Evolutionary conservation across 768 basidiomycete species (phyloP).

Genomic region (Cyathus striatus): DNA sequence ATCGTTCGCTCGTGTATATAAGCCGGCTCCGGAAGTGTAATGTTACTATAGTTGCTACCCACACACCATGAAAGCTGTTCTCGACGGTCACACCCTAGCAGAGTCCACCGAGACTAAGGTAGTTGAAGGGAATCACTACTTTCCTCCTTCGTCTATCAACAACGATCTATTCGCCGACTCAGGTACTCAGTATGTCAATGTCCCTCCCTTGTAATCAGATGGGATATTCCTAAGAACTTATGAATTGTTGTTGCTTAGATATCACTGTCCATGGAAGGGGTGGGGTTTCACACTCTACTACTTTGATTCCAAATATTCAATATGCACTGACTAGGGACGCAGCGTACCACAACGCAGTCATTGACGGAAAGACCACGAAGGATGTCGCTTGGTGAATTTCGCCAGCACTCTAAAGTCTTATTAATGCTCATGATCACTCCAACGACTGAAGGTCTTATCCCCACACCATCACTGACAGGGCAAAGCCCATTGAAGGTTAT

Average conservation of each 20-base stretch:
- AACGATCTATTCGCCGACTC: constrained; percentile 44
- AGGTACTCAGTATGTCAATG: constrained; percentile 28
- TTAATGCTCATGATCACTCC: not conserved
- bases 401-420: not conserved
- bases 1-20: no score
- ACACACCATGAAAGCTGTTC: constrained; percentile 33
- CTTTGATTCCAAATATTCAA: not conserved
- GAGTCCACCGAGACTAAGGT: constrained; percentile 48
- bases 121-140: constrained; percentile 72
- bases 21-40: no score
- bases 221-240: not conserved
- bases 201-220: not conserved
- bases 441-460: constrained; percentile 62
- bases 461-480: constrained; percentile 42
- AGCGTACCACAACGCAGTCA: constrained; percentile 55
- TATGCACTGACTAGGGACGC: constrained; percentile 38
- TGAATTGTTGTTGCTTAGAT: constrained; percentile 25
- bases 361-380: constrained; percentile 41
- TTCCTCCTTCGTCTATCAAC: constrained; percentile 54
- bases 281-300: constrained; percentile 15
- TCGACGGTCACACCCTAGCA: constrained; percentile 51
- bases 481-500: constrained; percentile 57
- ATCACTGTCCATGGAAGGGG: constrained; percentile 73
- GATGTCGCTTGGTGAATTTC: constrained; percentile 63
- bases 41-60: no score